Evolutionary conservation across 73 alveolate genomes (phyloP).

Genomic region (Uronychia setigera): DNA sequence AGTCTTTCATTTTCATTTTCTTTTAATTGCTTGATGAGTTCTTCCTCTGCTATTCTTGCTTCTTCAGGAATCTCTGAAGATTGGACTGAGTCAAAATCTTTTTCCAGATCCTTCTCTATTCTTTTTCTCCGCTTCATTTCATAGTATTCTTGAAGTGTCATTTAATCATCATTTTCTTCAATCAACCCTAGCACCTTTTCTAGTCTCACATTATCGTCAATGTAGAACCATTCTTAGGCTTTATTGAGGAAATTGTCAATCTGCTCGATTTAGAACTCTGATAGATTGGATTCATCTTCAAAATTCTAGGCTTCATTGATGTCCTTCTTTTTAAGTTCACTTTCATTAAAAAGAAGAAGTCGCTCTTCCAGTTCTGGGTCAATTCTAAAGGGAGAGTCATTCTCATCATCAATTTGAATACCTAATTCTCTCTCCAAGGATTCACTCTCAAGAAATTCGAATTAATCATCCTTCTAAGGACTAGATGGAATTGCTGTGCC

Average conservation of each 20-base stretch:
- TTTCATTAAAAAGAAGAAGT: too few relatives aligned
- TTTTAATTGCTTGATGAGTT: neutral
- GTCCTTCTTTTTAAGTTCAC: too few relatives aligned
- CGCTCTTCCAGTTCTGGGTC: slow-evolving; percentile 1
- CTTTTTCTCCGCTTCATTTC: neutral
- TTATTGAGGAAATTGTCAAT: neutral
- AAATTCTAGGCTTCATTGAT: too few relatives aligned
- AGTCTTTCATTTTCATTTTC: neutral
- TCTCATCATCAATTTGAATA: neutral
- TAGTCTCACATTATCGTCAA: neutral
- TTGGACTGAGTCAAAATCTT: neutral
- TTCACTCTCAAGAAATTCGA: neutral
- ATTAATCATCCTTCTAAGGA: neutral
- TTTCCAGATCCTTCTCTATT: neutral
- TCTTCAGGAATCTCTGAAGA: neutral
- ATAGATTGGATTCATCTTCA: too few relatives aligned
- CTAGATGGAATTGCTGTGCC: neutral
- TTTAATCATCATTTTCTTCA: neutral
- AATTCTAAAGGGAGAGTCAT: too few relatives aligned
- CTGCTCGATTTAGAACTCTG: neutral
- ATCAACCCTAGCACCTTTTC: neutral
- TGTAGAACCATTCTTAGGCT: neutral
- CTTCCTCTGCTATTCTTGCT: neutral
- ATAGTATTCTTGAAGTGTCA: neutral
- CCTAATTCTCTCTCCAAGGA: neutral